These are phyloP conservation scores for Tolypocladium endophyticum DNA, from an alignment of 2,329 filamentous ascomycete genomes.

Conservation along the genomic window DNA sequence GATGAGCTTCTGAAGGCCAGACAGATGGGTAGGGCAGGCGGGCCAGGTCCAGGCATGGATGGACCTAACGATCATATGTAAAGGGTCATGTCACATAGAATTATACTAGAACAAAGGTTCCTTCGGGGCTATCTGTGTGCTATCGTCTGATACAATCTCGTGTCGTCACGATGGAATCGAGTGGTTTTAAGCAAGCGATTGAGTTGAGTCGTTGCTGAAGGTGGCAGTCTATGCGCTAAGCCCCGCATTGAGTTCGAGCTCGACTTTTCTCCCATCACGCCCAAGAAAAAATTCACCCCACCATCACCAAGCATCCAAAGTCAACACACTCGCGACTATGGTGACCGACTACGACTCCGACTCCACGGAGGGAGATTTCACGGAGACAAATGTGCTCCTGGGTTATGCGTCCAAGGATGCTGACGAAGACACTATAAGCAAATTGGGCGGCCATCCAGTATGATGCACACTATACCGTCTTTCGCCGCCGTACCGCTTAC, in stretches of 20 bases:
- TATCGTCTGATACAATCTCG: background rate
- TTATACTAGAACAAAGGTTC: conserved; percentile 25
- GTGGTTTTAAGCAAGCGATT: background rate
- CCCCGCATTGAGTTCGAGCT: conserved; percentile 14
- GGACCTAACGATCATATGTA: conserved; percentile 44
- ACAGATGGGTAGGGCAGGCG: conserved; percentile 70
- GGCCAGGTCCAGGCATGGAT: conserved; percentile 56
- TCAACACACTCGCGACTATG: background rate
- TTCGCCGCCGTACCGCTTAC: background rate
- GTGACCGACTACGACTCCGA: conserved; percentile 80
- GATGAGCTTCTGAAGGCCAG: conserved; percentile 96
- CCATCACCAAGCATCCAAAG: conserved; percentile 1
- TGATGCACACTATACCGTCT: conserved; percentile 15
- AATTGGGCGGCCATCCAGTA: conserved; percentile 81
- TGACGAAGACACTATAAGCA: conserved; percentile 74
- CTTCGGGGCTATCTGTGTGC: no score
- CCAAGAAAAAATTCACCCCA: conserved; percentile 25
- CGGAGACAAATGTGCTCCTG: conserved; percentile 77
- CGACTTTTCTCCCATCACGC: background rate
- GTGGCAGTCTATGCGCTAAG: conserved; percentile 17
- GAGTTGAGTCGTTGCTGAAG: conserved; percentile 8
- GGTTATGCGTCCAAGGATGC: conserved; percentile 78
- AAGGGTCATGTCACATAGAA: conserved; percentile 21
- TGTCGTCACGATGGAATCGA: no score
- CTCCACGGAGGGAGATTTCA: conserved; percentile 61